Evolutionary conservation across 2,329 filamentous ascomycete species (phyloP).

Genomic region (Neurospora sp.): DNA sequence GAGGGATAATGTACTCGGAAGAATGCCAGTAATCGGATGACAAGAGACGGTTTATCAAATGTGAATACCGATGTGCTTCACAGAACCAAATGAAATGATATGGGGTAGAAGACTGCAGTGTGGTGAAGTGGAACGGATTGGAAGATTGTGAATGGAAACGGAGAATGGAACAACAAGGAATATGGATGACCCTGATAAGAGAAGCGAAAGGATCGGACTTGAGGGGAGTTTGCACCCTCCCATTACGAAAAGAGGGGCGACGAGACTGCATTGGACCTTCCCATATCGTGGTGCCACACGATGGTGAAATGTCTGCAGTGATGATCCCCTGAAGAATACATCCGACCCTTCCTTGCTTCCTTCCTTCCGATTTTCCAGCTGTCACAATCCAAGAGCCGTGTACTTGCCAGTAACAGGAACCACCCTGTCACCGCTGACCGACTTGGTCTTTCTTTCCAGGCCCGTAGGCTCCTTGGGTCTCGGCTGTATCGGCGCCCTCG

Average conservation of each 20-base stretch:
- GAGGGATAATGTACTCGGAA: neutral
- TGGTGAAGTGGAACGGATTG: neutral
- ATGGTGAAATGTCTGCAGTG: neutral
- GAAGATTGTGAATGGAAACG: neutral
- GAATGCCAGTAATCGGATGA: neutral
- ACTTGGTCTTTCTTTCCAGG: slow-evolving; percentile 10
- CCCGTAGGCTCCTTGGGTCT: neutral
- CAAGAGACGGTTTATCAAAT: neutral
- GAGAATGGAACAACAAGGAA: neutral
- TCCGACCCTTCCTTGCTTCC: neutral
- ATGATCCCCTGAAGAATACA: neutral
- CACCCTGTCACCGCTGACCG: slow-evolving; percentile 8
- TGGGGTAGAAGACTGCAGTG: neutral
- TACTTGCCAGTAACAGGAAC: slow-evolving; percentile 20
- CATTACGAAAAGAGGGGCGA: neutral
- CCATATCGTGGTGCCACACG: neutral
- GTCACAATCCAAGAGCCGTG: slow-evolving; percentile 25
- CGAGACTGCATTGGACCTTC: neutral
- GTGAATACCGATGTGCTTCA: neutral
- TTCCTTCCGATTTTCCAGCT: neutral
- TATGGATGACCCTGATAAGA: neutral
- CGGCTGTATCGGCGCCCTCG: neutral
- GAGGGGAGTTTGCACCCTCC: neutral
- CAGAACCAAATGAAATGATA: neutral
- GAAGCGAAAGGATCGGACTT: neutral